These are phyloP conservation scores for Deinandra increscens DNA, from an alignment of 129 eudicot genomes.

Conservation along the genomic window DNA sequence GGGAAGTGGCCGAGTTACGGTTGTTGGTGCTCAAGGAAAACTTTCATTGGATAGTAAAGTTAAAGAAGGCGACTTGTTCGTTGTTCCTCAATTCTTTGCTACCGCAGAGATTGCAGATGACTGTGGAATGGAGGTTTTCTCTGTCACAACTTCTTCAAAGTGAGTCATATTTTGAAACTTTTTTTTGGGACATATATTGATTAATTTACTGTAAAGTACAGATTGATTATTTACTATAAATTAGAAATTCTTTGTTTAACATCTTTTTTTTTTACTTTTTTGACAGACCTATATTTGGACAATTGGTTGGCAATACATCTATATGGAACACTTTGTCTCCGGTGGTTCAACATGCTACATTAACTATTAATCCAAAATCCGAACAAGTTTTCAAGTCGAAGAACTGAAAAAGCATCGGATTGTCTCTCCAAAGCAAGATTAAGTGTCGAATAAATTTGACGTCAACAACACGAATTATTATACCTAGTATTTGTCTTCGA, in stretches of 20 bases:
- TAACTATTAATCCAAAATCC: constrained; percentile 27
- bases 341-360: constrained; percentile 34
- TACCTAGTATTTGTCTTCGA: too few species aligned
- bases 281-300: constrained; percentile 2
- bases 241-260: too few species aligned
- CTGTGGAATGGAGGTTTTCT: constrained; percentile 49
- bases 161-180: constrained; percentile 13
- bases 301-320: constrained; percentile 34
- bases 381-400: constrained; percentile 26
- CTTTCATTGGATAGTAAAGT: constrained; percentile 37
- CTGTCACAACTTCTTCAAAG: constrained; percentile 48
- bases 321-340: constrained; percentile 44
- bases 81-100: constrained; percentile 57
- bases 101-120: constrained; percentile 33
- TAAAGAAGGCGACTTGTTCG: constrained; percentile 37
- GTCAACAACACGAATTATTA: too few species aligned
- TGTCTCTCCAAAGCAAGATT: too few species aligned
- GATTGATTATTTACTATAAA: too few species aligned
- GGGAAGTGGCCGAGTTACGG: constrained; percentile 51
- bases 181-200: too few species aligned
- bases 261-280: too few species aligned
- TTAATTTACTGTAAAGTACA: too few species aligned
- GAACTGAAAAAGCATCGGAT: not conserved
- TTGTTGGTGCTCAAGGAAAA: constrained; percentile 44
- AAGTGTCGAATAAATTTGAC: too few species aligned